Base-by-base conservation (phyloP, 2,329 filamentous ascomycete genomes). In the Ceratocystis lukuohia region DNA sequence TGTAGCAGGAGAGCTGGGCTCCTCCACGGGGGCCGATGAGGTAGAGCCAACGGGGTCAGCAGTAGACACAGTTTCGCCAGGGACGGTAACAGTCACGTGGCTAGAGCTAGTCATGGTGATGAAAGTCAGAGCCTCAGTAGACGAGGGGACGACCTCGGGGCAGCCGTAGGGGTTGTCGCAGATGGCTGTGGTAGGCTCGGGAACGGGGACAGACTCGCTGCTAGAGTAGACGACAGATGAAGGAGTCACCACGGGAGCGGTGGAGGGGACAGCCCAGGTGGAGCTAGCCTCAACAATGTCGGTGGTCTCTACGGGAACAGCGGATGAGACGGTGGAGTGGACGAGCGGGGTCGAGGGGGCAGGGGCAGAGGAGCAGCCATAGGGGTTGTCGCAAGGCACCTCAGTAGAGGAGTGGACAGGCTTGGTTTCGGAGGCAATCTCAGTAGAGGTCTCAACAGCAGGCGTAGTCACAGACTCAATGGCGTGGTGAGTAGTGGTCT, bases 131-230 rank as follows among this genome's bases (percentile, higher is more conserved):
- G 64, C 41, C 30, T 67, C 66, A 7, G 63, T 59, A 50, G 53
- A 46, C 20, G 50, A 59, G 33, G 63, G 48, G 8, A 65, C 12
- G 37, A 62, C n/a, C 62, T 65, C 62, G 28, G n/a, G 17, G 66
- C 66, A 67, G 66, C 66, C 66, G 44, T 67, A 67, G 10, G 66
- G 62, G 56, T 53, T 65, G 62, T 45, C 56, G 62, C 66, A 67
- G 20, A 37, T 41, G 3, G 12, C 25, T 1, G 48, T 17, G 33
- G 63, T 65, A 37, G 30, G 37, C 48, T 56, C 15, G 33, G 63
- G 63, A n/a, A 44, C 56, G 28, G 56, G 28, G 10, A n/a, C 56
- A 12, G 56, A 5, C 56, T 59, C 17, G 56, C 56, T 44, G 33
- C 33, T 50, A 10, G 59, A 62, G 41, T n/a, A n/a, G 22, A 62